Evolutionary conservation across 2,329 filamentous ascomycete genomes (phyloP).

Genomic region (Fusarium sp.): DNA sequence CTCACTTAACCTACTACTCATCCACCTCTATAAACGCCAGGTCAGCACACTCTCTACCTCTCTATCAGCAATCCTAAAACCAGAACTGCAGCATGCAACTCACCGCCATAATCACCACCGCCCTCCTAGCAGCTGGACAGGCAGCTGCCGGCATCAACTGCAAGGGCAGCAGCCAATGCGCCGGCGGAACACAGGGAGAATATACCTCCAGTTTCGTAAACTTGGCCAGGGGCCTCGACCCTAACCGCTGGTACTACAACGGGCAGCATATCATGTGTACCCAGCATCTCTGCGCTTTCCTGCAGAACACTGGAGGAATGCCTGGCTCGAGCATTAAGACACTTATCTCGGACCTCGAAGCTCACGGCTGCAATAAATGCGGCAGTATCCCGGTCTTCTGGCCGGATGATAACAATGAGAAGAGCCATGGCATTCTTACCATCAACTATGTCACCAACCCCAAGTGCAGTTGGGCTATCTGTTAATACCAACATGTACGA

Average conservation of each 20-base stretch:
- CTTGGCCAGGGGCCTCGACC: neutral
- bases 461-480: neutral
- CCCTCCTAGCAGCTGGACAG: neutral
- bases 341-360: neutral
- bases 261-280: neutral
- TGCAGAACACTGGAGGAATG: neutral
- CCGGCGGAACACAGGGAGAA: neutral
- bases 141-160: neutral
- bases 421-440: neutral
- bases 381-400: neutral
- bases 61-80: neutral
- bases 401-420: neutral
- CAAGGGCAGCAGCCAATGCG: neutral
- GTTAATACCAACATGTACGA: neutral
- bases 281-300: neutral
- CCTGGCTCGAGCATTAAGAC: neutral
- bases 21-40: neutral
- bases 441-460: neutral
- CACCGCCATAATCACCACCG: neutral
- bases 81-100: neutral
- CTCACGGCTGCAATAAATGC: neutral
- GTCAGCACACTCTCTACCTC: neutral
- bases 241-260: neutral
- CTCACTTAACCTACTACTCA: accelerated
- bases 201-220: neutral